Percentiles rank a stretch among this genome's conserved stretches.
phyloP scores from a whole-genome alignment of 2,329 filamentous ascomycete genomes.

The Amesomyces nigricolor region DNA sequence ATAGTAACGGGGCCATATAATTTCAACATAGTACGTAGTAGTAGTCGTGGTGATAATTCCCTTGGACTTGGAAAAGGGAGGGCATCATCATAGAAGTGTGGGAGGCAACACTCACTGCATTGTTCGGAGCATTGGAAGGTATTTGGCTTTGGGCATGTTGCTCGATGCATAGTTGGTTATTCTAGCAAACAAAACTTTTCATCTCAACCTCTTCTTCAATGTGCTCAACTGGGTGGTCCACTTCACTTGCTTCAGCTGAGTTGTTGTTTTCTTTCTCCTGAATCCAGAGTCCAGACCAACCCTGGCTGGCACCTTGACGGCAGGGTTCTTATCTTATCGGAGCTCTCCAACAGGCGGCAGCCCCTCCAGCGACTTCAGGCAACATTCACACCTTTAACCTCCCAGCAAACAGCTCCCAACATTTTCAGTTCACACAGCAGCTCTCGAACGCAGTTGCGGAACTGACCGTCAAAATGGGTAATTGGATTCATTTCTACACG shows the following conservation, averaged over 20 bases:
- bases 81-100: not conserved
- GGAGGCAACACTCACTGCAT: slow-evolving; percentile 18
- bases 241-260: no score
- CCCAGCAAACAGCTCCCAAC: not conserved
- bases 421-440: not conserved
- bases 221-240: no score
- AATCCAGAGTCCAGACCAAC: not conserved
- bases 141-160: not conserved
- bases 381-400: not conserved
- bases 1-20: not conserved
- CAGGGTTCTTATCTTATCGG: slow-evolving; percentile 26
- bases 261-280: no score
- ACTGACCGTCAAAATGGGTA: slow-evolving; percentile 16
- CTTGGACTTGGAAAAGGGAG: not conserved
- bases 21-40: not conserved
- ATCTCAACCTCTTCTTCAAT: not conserved
- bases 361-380: slow-evolving; percentile 15
- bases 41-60: no score
- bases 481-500: not conserved
- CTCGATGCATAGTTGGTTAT: not conserved
- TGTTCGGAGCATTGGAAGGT: slow-evolving; percentile 14
- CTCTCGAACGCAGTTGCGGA: not conserved
- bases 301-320: slow-evolving; percentile 18
- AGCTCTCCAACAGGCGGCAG: slow-evolving; percentile 8
- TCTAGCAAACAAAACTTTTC: not conserved